These are phyloP conservation scores for Lactarius quietus DNA, from an alignment of 768 basidiomycete genomes.

Conservation along the genomic window DNA sequence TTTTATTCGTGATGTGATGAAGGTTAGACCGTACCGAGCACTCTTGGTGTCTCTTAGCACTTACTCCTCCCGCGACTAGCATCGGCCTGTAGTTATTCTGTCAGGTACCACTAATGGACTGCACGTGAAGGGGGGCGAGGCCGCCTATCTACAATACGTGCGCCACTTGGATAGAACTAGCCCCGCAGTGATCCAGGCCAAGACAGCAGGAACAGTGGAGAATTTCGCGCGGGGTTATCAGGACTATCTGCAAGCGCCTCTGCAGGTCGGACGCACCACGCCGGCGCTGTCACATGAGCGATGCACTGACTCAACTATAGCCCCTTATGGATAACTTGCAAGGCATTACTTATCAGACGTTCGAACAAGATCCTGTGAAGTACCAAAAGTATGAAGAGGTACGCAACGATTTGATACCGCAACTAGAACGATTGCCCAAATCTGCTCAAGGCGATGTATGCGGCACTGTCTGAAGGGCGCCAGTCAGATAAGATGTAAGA, in stretches of 20 bases:
- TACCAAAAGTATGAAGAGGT: slow-evolving; percentile 95
- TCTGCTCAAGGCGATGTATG: slow-evolving; percentile 62
- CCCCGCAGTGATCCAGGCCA: slow-evolving; percentile 56
- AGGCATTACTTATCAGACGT: slow-evolving; percentile 94
- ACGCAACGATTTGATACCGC: slow-evolving; percentile 14
- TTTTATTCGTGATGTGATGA: slow-evolving; percentile 88
- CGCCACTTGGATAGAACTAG: slow-evolving; percentile 80
- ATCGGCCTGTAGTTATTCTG: slow-evolving; percentile 81
- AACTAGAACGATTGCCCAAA: background rate
- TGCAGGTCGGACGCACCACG: slow-evolving; percentile 57
- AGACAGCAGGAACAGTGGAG: slow-evolving; percentile 73
- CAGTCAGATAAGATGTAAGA: slow-evolving; percentile 60
- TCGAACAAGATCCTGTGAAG: slow-evolving; percentile 97
- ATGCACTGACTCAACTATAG: slow-evolving; percentile 37
- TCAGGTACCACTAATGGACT: slow-evolving; percentile 58
- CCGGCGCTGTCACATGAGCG: slow-evolving; percentile 15
- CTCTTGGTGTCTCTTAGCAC: background rate
- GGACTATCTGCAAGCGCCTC: slow-evolving; percentile 91
- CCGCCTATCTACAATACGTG: slow-evolving; percentile 88
- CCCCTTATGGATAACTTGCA: slow-evolving; percentile 97
- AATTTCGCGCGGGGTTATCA: slow-evolving; percentile 91
- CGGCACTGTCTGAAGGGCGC: slow-evolving; percentile 72
- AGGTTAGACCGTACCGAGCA: slow-evolving; percentile 45
- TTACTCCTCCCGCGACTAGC: slow-evolving; percentile 43
- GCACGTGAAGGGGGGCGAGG: slow-evolving; percentile 80